Evolutionary conservation across 1,284 basidiomycete species (phyloP).

Genomic region (Fomitiporia mediterranea): DNA sequence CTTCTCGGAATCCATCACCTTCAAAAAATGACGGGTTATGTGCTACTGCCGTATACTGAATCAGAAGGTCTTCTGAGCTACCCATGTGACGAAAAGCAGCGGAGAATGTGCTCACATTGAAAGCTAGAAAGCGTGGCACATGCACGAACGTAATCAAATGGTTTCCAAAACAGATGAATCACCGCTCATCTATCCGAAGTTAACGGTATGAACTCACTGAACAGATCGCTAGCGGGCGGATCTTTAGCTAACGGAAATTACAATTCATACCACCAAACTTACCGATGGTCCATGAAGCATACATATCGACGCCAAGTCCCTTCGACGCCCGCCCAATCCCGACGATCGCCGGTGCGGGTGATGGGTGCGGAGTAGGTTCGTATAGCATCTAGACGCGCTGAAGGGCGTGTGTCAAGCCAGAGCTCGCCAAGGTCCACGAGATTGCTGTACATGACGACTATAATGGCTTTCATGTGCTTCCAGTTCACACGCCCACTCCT

Average conservation of each 20-base stretch:
- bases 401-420: constrained; percentile 40
- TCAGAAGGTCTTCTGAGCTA: background rate
- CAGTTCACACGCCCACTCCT: constrained; percentile 44
- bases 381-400: constrained; percentile 43
- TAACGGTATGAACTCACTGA: constrained; percentile 35
- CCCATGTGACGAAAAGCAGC: constrained; percentile 21
- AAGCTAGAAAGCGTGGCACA: constrained; percentile 38
- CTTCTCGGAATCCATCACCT: constrained; percentile 52
- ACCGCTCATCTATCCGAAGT: constrained; percentile 3
- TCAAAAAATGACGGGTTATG: constrained; percentile 49
- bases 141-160: no score
- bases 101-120: constrained; percentile 44
- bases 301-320: constrained; percentile 66
- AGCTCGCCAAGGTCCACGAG: constrained; percentile 42
- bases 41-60: constrained; percentile 38
- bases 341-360: constrained; percentile 26
- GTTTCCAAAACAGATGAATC: background rate
- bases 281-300: constrained; percentile 75
- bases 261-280: constrained; percentile 22
- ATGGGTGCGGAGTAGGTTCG: constrained; percentile 49
- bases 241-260: background rate
- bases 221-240: constrained; percentile 42
- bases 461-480: constrained; percentile 53
- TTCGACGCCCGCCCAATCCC: constrained; percentile 67
- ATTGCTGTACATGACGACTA: constrained; percentile 57